Evolutionary conservation across 2,329 filamentous ascomycete genomes (phyloP), one percentile per base, ranked within the genome.

Genomic region (Fusarium proliferatum): DNA sequence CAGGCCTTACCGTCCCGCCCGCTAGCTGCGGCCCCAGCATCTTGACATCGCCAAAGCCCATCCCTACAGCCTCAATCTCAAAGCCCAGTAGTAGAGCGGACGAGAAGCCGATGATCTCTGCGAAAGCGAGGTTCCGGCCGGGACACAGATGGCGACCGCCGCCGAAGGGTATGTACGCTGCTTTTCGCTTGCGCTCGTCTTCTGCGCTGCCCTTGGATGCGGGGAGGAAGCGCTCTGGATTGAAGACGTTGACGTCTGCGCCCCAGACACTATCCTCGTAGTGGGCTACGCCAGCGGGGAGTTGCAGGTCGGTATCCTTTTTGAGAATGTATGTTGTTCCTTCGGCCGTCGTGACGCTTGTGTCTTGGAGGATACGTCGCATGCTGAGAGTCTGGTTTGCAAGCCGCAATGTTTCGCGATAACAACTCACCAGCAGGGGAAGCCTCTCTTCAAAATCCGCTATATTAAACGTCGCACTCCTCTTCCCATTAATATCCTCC

Each of bases 371-470:
- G n/a, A 87, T 82, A 15, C 79, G 77, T 15, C 87, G 82, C 39
- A 80, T 82, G 17, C 82, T 82, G 19, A 82, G 76, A 10, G 81
- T 78, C 8, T 82, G 80, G 36, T 83, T 83, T 17, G 74, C 77
- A 4, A 86, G 62, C 12, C 86, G 84, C 61, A 87, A 77, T 0
- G 81, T 81, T 72, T 88, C 86, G 30, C 83, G 82, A 71, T 84
- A 87, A 28, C 81, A 81, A 49, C 84, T 84, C 19, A 85, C 77
- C 11, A 88, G 77, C 9, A 87, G 76, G 0, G 85, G 85, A 52
- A 84, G 84, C 10, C 78, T 64, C 2, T 81, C 75, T 38, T 83
- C 81, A 15, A 87, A 80, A 5, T 72, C 74, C 3, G 76, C 75
- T 59, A 83, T 80, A 21, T 85, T 79, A n/a, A 88, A 78, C 4